These are phyloP conservation scores for Fusarium compactum DNA, from an alignment of 2,329 filamentous ascomycete genomes.

Conservation along the genomic window DNA sequence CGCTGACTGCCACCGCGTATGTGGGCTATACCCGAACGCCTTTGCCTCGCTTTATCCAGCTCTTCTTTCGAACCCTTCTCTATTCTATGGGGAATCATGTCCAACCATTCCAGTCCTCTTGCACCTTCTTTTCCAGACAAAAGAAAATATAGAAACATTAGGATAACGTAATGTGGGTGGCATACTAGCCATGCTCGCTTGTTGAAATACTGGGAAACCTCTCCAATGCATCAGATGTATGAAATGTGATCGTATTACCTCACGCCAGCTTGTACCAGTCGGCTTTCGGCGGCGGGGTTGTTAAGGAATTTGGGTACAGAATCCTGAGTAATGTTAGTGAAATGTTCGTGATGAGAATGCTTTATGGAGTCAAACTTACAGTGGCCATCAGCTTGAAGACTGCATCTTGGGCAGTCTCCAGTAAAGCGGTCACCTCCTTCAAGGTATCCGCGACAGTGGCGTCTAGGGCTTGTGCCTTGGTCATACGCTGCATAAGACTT, in stretches of 20 bases:
- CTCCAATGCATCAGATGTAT: neutral
- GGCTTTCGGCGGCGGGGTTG: conserved; percentile 56
- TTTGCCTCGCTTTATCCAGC: neutral
- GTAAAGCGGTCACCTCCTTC: conserved; percentile 87
- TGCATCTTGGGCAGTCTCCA: conserved; percentile 92
- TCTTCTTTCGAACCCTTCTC: neutral
- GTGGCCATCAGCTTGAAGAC: conserved; percentile 99
- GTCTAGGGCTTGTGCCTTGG: conserved; percentile 92
- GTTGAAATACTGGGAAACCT: conserved; percentile 14
- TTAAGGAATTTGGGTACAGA: conserved; percentile 79
- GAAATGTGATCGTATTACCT: conserved; percentile 21
- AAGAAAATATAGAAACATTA: conserved; percentile 25
- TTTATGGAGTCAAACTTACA: conserved; percentile 69
- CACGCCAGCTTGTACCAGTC: conserved; percentile 36
- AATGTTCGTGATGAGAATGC: conserved; percentile 25
- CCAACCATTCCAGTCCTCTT: neutral
- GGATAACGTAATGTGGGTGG: conserved; percentile 12
- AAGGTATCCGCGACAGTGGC: conserved; percentile 90
- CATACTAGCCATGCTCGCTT: conserved; percentile 14
- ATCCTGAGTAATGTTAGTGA: conserved; percentile 61
- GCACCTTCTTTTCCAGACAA: conserved; percentile 10
- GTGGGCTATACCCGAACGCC: neutral
- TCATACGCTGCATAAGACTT: conserved; percentile 95
- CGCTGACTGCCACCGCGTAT: neutral
- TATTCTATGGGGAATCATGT: conserved; percentile 15